phyloP scores from a whole-genome alignment of 805 yeast species.

The Diddensiella caesifluorescens region DNA sequence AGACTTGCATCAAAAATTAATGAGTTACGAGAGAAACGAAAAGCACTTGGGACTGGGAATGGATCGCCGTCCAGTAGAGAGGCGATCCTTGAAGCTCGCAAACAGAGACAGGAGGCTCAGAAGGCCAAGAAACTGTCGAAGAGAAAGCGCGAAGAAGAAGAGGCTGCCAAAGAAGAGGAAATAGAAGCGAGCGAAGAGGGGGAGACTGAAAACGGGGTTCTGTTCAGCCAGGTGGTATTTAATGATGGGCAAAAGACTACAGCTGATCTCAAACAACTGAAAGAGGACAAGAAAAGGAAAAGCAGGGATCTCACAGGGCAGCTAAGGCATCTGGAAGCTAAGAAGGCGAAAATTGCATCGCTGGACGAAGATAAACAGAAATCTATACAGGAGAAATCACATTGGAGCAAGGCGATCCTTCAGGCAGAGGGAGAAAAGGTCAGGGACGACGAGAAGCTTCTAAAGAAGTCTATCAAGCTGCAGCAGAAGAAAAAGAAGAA shows the following conservation, averaged over 20 bases:
- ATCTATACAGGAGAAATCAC: constrained; percentile 60
- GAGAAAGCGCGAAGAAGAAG: constrained; percentile 34
- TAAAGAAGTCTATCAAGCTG: constrained; percentile 79
- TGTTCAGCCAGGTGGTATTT: constrained; percentile 79
- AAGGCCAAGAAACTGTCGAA: constrained; percentile 29
- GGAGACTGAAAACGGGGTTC: constrained; percentile 39
- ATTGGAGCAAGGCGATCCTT: constrained; percentile 79
- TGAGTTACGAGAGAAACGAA: constrained; percentile 68
- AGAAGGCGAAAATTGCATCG: constrained; percentile 55
- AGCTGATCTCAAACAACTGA: constrained; percentile 57
- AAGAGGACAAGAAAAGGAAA: constrained; percentile 52
- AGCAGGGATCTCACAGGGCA: constrained; percentile 87
- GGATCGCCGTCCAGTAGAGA: constrained; percentile 88
- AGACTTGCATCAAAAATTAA: constrained; percentile 71
- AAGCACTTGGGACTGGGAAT: constrained; percentile 80
- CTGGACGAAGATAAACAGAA: constrained; percentile 59
- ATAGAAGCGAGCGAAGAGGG: constrained; percentile 35
- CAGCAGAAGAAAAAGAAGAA: constrained; percentile 79
- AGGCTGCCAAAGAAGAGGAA: constrained; percentile 39
- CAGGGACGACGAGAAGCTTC: constrained; percentile 82
- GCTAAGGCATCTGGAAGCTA: constrained; percentile 65
- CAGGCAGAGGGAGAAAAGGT: constrained; percentile 85
- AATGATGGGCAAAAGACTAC: constrained; percentile 76
- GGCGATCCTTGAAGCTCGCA: constrained; percentile 50
- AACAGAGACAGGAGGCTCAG: constrained; percentile 38